Base-by-base conservation (phyloP, 345 rosid species). In the Hibiscus trionum region DNA sequence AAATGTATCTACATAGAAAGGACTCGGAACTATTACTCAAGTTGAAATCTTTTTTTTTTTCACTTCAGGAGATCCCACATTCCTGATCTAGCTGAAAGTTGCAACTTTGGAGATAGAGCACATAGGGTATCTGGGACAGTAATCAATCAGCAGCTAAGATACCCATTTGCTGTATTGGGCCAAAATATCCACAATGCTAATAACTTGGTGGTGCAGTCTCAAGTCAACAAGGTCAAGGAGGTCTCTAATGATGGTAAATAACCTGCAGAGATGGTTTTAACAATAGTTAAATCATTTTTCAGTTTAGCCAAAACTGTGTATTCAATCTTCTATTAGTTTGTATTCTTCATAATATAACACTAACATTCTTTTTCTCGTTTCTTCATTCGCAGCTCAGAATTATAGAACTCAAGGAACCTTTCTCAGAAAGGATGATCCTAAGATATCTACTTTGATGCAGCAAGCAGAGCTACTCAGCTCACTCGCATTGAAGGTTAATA, bases 391-490 rank as follows among this genome's bases (percentile, higher is more conserved):
- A 87, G 90, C 74, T 80, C 90, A 86, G 69, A 80, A 68, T 70
- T 70, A 73, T 73, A 84, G 81, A 69, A 77, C n/a, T 5, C 86
- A 78, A 80, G 89, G 87, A 71, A 80, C 80, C 33, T 90, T 86
- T 84, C 80, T 95, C 37, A 87, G 74, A 47, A 89, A 90, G 83
- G 96, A 90, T 80, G 93, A 90, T 84, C 90, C 98, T 68, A 92
- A 87, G 86, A 79, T 90, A 72, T 58, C 84, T 69, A 86, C 87
- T 77, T 75, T 95, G 84, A 81, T 90, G 91, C 90, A 92, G 83
- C 99, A 92, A 86, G 93, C 98, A 24, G 93, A 90, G 79, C 88
- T 92, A 77, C 90, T 95, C 73, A 86, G 88, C 79, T 86, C 99
- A 66, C 86, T 95, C 55, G 90, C 97, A 4, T 69, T 70, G 74